These are phyloP conservation scores for Venturia effusa DNA, from an alignment of 2,329 filamentous ascomycete genomes.

Conservation along the genomic window DNA sequence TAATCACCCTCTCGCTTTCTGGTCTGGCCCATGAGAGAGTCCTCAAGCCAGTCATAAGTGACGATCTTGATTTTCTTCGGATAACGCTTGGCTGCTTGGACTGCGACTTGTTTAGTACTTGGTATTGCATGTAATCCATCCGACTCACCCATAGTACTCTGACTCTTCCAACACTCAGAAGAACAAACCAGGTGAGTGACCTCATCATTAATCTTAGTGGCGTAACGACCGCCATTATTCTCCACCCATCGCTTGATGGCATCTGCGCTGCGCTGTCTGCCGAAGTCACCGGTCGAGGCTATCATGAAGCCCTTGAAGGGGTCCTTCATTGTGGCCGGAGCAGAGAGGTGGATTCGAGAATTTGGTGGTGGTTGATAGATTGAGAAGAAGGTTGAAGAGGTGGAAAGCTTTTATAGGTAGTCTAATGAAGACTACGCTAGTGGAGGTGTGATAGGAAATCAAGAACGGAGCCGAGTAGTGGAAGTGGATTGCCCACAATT, in stretches of 20 bases:
- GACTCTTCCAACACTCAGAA: constrained; percentile 46
- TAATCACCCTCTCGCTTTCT: constrained; percentile 26
- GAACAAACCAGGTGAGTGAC: constrained; percentile 68
- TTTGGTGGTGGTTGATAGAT: neutral
- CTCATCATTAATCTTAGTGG: constrained; percentile 36
- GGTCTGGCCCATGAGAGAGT: constrained; percentile 30
- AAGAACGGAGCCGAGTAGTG: no score
- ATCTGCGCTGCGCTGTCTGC: constrained; percentile 33
- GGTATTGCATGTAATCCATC: constrained; percentile 19
- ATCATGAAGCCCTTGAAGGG: constrained; percentile 44
- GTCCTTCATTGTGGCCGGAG: constrained; percentile 23
- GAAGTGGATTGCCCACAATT: no score
- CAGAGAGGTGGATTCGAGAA: neutral
- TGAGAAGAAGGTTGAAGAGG: neutral
- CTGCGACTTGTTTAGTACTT: neutral
- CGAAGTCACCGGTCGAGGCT: constrained; percentile 48
- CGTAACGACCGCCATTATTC: constrained; percentile 49
- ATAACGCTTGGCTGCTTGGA: neutral
- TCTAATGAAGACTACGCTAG: no score
- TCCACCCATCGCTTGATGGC: constrained; percentile 58
- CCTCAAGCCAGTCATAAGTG: constrained; percentile 36
- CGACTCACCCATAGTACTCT: constrained; percentile 27
- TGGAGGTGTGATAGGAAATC: no score
- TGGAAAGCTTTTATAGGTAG: neutral
- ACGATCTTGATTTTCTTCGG: constrained; percentile 23